Conservation (phyloP, 768 basidiomycete species). For the Cubamyces sp. region DNA sequence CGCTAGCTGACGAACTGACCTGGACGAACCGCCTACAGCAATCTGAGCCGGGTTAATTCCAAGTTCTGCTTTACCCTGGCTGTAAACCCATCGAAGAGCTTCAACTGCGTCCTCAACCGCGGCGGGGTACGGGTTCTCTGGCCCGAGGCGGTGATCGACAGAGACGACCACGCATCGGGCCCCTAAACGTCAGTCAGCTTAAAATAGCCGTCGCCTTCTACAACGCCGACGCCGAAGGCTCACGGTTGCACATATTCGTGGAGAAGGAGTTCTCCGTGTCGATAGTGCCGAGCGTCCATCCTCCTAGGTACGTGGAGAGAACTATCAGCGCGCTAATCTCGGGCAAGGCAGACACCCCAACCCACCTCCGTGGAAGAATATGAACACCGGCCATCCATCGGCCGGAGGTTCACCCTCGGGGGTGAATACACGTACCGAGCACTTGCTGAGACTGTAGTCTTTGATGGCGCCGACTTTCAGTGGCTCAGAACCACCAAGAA, state of each 20-base stretch:
- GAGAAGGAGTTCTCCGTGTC: conserved; percentile 61
- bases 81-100: conserved; percentile 62
- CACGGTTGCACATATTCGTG: conserved; percentile 63
- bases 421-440: conserved; percentile 64
- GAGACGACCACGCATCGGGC: conserved; percentile 65
- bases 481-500: conserved; percentile 60
- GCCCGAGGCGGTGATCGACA: conserved; percentile 74
- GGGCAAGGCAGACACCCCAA: not conserved
- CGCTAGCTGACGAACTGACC: conserved; percentile 39
- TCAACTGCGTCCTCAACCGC: conserved; percentile 76
- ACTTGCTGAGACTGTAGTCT: conserved; percentile 56
- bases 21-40: conserved; percentile 76
- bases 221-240: conserved; percentile 22
- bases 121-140: conserved; percentile 71
- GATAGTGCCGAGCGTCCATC: conserved; percentile 77
- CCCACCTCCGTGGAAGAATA: conserved; percentile 77
- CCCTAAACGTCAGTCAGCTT: conserved; percentile 39
- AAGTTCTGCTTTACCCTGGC: conserved; percentile 50
- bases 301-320: conserved; percentile 46
- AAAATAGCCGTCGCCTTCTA: not conserved
- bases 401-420: conserved; percentile 55
- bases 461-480: conserved; percentile 57
- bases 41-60: conserved; percentile 55
- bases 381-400: conserved; percentile 70
- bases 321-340: not conserved